Evolutionary conservation across 2,329 filamentous ascomycete species (phyloP).

Genomic region (Cryphonectria parasitica): DNA sequence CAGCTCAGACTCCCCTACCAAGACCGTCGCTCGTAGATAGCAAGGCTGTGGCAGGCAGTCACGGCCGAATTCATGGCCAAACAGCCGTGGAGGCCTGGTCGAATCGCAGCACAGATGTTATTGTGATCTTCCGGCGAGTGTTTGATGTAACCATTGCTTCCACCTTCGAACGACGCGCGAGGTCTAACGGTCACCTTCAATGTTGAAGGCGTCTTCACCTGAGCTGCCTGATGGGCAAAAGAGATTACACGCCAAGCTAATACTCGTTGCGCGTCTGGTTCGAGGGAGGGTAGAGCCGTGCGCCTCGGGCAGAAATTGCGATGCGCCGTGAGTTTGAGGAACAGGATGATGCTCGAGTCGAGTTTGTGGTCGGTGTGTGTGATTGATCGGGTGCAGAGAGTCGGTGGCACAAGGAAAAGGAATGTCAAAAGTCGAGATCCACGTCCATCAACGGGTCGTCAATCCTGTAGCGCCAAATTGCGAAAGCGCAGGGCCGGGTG

Average conservation of each 20-base stretch:
- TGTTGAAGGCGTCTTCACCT: neutral
- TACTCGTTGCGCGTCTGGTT: neutral
- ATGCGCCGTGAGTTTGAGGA: neutral
- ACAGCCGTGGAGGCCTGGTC: constrained; percentile 16
- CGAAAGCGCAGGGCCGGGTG: neutral
- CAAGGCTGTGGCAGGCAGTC: constrained; percentile 15
- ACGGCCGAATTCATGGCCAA: constrained; percentile 19
- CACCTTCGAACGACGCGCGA: neutral
- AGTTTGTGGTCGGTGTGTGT: neutral
- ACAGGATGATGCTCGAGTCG: neutral
- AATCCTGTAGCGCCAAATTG: constrained; percentile 5
- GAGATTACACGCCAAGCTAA: constrained; percentile 2
- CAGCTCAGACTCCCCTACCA: constrained; percentile 7
- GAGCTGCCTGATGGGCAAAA: neutral
- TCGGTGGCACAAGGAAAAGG: neutral
- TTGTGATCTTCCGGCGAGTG: neutral
- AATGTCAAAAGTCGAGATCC: constrained; percentile 3
- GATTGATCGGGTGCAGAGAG: neutral
- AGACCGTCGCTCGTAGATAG: constrained; percentile 11
- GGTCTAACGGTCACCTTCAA: neutral
- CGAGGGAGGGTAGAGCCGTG: neutral
- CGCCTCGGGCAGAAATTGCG: neutral
- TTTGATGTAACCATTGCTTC: constrained; percentile 26
- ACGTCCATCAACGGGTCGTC: neutral
- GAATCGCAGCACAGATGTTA: constrained; percentile 14